These are phyloP conservation scores for Choanephora cucurbitarum DNA, from an alignment of 371 early-diverging fungal species.

Conservation along the genomic window DNA sequence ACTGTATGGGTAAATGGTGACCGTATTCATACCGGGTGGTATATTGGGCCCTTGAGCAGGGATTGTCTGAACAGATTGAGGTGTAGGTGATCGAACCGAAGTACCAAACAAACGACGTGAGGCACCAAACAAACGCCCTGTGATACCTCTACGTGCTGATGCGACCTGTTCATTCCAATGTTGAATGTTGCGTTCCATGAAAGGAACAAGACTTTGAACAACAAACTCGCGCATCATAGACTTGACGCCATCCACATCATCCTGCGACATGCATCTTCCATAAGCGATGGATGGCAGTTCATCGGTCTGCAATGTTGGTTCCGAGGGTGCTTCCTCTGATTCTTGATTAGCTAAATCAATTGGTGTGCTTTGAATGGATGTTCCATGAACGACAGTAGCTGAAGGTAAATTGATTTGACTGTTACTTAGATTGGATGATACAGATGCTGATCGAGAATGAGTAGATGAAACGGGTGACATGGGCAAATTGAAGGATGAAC, in stretches of 20 bases:
- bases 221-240: slow-evolving; percentile 66
- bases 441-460: slow-evolving; percentile 26
- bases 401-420: slow-evolving; percentile 5
- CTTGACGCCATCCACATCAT: slow-evolving; percentile 58
- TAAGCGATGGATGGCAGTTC: slow-evolving; percentile 44
- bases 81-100: slow-evolving; percentile 32
- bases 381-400: slow-evolving; percentile 11
- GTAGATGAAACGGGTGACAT: slow-evolving; percentile 22
- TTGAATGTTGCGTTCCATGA: slow-evolving; percentile 88
- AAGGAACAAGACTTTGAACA: slow-evolving; percentile 78
- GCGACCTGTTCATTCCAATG: slow-evolving; percentile 93
- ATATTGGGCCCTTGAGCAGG: slow-evolving; percentile 40
- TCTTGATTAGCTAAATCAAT: slow-evolving; percentile 8
- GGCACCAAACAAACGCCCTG: slow-evolving; percentile 86
- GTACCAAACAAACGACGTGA: slow-evolving; percentile 82
- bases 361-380: slow-evolving; percentile 22
- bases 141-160: slow-evolving; percentile 83
- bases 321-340: slow-evolving; percentile 10
- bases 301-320: no score
- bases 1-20: slow-evolving; percentile 58
- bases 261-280: slow-evolving; percentile 56
- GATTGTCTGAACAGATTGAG: slow-evolving; percentile 41
- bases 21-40: slow-evolving; percentile 35
- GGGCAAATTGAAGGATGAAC: slow-evolving; percentile 12
- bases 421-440: slow-evolving; percentile 18